Evolutionary conservation across 1,284 basidiomycete genomes (phyloP).

Genomic region (Porodaedalea pini): DNA sequence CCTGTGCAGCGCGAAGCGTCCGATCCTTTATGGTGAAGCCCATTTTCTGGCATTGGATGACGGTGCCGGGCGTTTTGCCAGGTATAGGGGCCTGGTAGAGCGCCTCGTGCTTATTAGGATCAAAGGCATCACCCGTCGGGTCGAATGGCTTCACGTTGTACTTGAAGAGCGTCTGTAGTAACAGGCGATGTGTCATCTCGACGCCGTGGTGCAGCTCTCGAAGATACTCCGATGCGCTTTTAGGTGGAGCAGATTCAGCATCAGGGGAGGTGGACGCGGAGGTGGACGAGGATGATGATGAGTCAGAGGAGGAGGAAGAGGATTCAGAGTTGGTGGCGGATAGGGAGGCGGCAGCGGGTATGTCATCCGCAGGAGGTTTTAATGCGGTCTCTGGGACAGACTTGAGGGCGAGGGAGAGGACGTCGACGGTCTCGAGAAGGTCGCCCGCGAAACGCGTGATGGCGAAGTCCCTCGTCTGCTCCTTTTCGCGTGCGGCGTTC

Average conservation of each 20-base stretch:
- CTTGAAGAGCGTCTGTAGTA: conserved; percentile 87
- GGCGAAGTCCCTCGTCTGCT: conserved; percentile 89
- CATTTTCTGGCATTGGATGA: conserved; percentile 88
- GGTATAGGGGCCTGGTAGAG: conserved; percentile 92
- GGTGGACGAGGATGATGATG: conserved; percentile 28
- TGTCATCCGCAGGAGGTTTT: conserved; percentile 25
- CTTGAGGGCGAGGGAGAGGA: conserved; percentile 84
- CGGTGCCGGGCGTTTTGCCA: conserved; percentile 83
- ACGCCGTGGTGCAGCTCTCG: conserved; percentile 81
- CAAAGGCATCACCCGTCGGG: conserved; percentile 88
- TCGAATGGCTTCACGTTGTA: conserved; percentile 91
- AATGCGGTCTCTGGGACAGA: conserved; percentile 69
- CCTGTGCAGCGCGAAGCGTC: conserved; percentile 91
- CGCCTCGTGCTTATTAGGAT: conserved; percentile 94
- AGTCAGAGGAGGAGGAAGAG: conserved; percentile 25
- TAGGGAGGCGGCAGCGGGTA: conserved; percentile 14
- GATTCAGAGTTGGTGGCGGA: too few species aligned
- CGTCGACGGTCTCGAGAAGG: conserved; percentile 90
- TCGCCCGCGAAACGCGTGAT: conserved; percentile 89
- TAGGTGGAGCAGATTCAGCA: conserved; percentile 33
- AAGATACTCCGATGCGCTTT: conserved; percentile 59
- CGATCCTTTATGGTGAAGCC: conserved; percentile 94
- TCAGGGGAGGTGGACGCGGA: conserved; percentile 28
- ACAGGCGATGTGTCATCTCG: conserved; percentile 85
- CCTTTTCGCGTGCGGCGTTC: conserved; percentile 86